Percentiles rank a stretch among this genome's conserved stretches.
phyloP scores from a whole-genome alignment of 2,329 filamentous ascomycete genomes.

The Raffaelea albimanens region DNA sequence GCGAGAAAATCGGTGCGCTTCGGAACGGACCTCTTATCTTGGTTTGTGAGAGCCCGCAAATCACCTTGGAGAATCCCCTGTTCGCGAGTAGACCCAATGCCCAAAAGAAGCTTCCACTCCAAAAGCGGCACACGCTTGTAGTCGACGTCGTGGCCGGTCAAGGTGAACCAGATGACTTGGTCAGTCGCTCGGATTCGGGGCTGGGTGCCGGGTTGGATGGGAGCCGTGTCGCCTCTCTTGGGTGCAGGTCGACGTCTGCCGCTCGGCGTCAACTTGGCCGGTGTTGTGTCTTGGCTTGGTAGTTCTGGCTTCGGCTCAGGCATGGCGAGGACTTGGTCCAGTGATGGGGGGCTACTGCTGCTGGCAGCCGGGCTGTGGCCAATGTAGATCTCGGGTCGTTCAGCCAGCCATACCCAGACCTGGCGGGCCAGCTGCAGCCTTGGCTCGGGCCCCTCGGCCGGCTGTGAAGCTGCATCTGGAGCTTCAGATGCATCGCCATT shows the following conservation, averaged over 20 bases:
- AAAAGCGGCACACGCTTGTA: constrained; percentile 47
- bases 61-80: constrained; percentile 53
- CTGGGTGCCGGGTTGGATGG: constrained; percentile 9
- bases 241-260: neutral
- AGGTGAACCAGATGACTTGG: constrained; percentile 47
- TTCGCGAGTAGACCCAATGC: constrained; percentile 44
- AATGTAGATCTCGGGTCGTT: constrained; percentile 30
- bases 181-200: constrained; percentile 40
- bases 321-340: constrained; percentile 29
- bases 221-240: neutral
- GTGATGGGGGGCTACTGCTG: constrained; percentile 17
- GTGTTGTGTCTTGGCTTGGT: neutral
- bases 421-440: constrained; percentile 24
- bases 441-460: neutral
- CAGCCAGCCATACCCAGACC: constrained; percentile 31
- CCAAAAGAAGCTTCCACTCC: constrained; percentile 49
- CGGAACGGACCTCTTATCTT: constrained; percentile 55
- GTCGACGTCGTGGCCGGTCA: constrained; percentile 51
- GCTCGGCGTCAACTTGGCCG: neutral
- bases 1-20: constrained; percentile 50
- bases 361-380: constrained; percentile 26
- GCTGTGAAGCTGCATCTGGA: neutral
- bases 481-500: too few species aligned
- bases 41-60: constrained; percentile 44
- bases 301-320: constrained; percentile 19